phyloP scores from a whole-genome alignment of 2,329 filamentous ascomycete genomes.

The Orbilia oligospora region DNA sequence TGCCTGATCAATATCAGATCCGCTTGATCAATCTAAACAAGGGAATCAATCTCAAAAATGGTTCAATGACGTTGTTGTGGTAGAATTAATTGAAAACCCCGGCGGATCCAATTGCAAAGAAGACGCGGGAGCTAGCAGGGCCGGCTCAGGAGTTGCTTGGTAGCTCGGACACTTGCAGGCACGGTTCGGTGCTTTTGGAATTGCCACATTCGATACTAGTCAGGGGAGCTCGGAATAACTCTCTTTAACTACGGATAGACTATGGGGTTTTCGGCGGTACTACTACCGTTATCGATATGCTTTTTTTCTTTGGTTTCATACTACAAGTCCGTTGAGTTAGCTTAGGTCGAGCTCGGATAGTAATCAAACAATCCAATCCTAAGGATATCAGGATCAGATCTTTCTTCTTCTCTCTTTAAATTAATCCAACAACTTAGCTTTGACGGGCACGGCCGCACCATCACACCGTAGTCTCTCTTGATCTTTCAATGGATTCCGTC shows the following conservation, averaged over 20 bases:
- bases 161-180: conserved; percentile 12
- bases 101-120: not conserved
- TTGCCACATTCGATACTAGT: conserved; percentile 11
- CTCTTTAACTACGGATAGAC: not conserved
- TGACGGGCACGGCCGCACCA: conserved; percentile 11
- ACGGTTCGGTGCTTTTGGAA: conserved; percentile 18
- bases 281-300: conserved; percentile 17
- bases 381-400: not conserved
- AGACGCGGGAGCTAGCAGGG: conserved; percentile 12
- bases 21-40: conserved; percentile 6
- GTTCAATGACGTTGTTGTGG: conserved; percentile 18
- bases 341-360: not conserved
- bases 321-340: conserved; percentile 10
- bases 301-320: conserved; percentile 2
- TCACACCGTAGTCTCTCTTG: conserved; percentile 9
- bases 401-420: not conserved
- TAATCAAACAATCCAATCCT: conserved; percentile 1
- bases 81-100: not conserved
- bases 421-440: conserved; percentile 21
- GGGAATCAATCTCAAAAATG: not conserved
- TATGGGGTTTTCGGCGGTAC: not conserved
- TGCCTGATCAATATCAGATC: conserved; percentile 27
- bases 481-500: conserved; percentile 66
- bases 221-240: conserved; percentile 15
- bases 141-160: not conserved